Conservation (phyloP, 1,139 yeast species). For the Debaryomyces sp. region DNA sequence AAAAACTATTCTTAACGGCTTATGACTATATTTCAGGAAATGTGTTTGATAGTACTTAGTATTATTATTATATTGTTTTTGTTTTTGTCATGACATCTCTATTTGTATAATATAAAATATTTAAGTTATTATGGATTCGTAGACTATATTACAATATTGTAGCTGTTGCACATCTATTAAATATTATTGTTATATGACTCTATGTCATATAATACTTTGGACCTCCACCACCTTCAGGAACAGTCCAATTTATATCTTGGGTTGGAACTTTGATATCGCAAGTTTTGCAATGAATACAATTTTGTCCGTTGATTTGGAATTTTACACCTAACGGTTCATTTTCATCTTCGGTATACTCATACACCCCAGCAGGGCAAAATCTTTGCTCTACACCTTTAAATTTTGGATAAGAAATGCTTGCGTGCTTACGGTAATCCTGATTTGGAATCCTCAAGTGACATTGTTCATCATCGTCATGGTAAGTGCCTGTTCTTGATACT, state of each 20-base stretch:
- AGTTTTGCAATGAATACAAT: constrained; percentile 97
- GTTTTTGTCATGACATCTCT: constrained; percentile 5
- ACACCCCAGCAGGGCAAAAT: constrained; percentile 98
- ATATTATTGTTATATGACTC: constrained; percentile 5
- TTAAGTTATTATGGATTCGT: not conserved
- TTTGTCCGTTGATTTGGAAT: constrained; percentile 92
- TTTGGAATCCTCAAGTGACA: constrained; percentile 82
- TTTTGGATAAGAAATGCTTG: constrained; percentile 67
- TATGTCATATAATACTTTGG: constrained; percentile 87
- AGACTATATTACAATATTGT: not conserved
- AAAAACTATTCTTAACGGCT: constrained; percentile 8
- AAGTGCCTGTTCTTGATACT: constrained; percentile 94
- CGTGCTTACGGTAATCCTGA: constrained; percentile 70
- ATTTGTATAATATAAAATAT: constrained; percentile 7
- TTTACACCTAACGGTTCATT: constrained; percentile 62
- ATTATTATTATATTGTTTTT: constrained; percentile 5
- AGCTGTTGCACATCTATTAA: not conserved
- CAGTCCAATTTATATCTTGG: constrained; percentile 92
- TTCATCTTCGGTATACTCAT: constrained; percentile 82
- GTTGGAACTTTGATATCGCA: constrained; percentile 96
- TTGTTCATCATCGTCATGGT: constrained; percentile 91
- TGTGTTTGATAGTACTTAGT: not conserved
- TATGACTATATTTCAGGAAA: constrained; percentile 4
- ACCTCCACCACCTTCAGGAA: constrained; percentile 98
- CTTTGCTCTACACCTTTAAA: constrained; percentile 86